phyloP scores from a whole-genome alignment of 2,329 filamentous ascomycete species.

The Epichloe scottii region DNA sequence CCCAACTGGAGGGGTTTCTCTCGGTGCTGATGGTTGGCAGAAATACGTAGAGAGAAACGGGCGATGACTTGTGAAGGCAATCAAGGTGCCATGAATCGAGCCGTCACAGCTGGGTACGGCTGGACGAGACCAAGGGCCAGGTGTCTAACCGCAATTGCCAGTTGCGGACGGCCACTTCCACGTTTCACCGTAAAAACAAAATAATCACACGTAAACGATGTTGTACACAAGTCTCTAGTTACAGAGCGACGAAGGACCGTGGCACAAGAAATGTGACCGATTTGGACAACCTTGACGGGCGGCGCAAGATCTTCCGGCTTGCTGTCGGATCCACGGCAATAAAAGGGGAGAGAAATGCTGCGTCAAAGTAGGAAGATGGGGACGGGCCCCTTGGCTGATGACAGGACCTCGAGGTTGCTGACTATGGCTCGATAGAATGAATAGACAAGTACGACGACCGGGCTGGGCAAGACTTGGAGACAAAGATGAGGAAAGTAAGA shows the following conservation, averaged over 20 bases:
- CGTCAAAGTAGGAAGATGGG: not conserved
- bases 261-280: not conserved
- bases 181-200: not conserved
- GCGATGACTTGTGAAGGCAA: not conserved
- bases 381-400: not conserved
- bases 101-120: not conserved
- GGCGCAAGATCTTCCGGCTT: not conserved
- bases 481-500: not conserved
- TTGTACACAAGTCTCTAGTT: not conserved
- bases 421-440: not conserved
- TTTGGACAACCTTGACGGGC: not conserved
- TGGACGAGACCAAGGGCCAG: not conserved
- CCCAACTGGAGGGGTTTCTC: not conserved
- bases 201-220: not conserved
- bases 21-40: not conserved
- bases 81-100: not conserved
- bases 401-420: not conserved
- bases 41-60: not conserved
- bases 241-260: not conserved
- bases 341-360: not conserved
- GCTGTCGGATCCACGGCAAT: not conserved
- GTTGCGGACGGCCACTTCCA: not conserved
- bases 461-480: not conserved
- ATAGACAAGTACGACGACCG: not conserved
- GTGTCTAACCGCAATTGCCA: not conserved